A percentile compares a stretch with the other conserved stretches of the same genome.
Evolutionary conservation across 192 early-diverging fungal genomes (phyloP).

Genomic region (Backusella tuberculispora): DNA sequence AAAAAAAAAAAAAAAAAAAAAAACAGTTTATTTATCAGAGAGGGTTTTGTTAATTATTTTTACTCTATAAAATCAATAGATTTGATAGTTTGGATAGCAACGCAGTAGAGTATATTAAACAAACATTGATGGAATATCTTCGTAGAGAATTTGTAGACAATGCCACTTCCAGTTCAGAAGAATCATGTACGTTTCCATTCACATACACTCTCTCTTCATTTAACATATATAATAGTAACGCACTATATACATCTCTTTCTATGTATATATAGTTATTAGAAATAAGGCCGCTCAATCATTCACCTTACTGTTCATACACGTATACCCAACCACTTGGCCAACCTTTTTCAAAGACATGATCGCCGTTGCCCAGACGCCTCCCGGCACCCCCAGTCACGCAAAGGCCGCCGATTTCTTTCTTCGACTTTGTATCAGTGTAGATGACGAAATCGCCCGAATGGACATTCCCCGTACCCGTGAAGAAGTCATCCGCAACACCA

Average conservation of each 20-base stretch:
- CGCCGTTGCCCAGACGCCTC: slow-evolving; percentile 55
- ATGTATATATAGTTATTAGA: slow-evolving; percentile 52
- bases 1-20: neutral
- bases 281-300: slow-evolving; percentile 89
- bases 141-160: slow-evolving; percentile 58
- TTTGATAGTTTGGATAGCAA: slow-evolving; percentile 52
- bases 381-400: slow-evolving; percentile 37
- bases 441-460: slow-evolving; percentile 86
- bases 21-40: slow-evolving; percentile 10
- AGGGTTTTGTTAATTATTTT: neutral
- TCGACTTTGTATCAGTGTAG: slow-evolving; percentile 75
- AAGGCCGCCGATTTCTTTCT: slow-evolving; percentile 76
- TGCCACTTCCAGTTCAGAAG: slow-evolving; percentile 45
- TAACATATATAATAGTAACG: neutral
- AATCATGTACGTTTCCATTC: slow-evolving; percentile 50
- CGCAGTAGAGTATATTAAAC: slow-evolving; percentile 54
- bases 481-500: slow-evolving; percentile 73
- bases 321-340: slow-evolving; percentile 87
- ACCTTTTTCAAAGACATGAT: slow-evolving; percentile 89
- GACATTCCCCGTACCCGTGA: slow-evolving; percentile 67
- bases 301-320: slow-evolving; percentile 77
- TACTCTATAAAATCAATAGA: slow-evolving; percentile 25
- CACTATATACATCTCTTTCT: neutral
- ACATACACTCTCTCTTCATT: too few relatives aligned
- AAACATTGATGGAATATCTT: slow-evolving; percentile 63